Evolutionary conservation across 2,329 filamentous ascomycete genomes (phyloP), one percentile per base, ranked within the genome.

Genomic region (Aspergillus arachidicola): DNA sequence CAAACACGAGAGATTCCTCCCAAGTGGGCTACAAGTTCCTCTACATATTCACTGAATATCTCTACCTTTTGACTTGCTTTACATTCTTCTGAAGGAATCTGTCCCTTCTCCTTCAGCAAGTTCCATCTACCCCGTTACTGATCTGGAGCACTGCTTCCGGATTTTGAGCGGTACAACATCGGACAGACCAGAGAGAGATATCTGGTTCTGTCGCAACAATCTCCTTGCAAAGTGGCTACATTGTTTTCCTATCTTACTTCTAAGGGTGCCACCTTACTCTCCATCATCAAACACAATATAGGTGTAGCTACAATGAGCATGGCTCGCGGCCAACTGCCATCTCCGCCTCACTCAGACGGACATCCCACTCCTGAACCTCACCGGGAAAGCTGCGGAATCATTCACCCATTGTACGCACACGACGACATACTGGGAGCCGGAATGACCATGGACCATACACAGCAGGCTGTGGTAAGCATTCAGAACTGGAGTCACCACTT

Each of bases 321-420:
- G 19, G 63, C 73, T 58, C 69, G 64, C 46, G 60, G 63, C 14
- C 66, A 63, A 19, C 71, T 72, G 55, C 74, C 71, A 45, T 73
- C 75, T 11, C 75, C 75, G 45, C 73, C 74, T 14, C 69, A 71
- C 34, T 75, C 74, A 41, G 69, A 72, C 53, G 69, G 69, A 16
- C 68, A 72, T 41, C 61, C 62, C 12, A 58, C 57, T 16, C 61
- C 67, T 19, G 67, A 72, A 61, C 59, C 61, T 23, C 41, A 61
- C 30, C 61, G 65, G n/a, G 60, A 69, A 46, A 30, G 58, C 21
- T 64, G 63, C 58, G 59, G 61, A 19, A 59, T 62, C 3, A 67
- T 72, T 53, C 66, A 57, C 7, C 50, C 65, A 23, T 7, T 65
- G 23, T 71, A 69, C 48, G 53, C 23, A 5, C 28, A 60, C 30